Evolutionary conservation across 176 grass and related monocot species (phyloP), one percentile per base, ranked within the genome.

Genomic region (barley (Hordeum vulgare)): DNA sequence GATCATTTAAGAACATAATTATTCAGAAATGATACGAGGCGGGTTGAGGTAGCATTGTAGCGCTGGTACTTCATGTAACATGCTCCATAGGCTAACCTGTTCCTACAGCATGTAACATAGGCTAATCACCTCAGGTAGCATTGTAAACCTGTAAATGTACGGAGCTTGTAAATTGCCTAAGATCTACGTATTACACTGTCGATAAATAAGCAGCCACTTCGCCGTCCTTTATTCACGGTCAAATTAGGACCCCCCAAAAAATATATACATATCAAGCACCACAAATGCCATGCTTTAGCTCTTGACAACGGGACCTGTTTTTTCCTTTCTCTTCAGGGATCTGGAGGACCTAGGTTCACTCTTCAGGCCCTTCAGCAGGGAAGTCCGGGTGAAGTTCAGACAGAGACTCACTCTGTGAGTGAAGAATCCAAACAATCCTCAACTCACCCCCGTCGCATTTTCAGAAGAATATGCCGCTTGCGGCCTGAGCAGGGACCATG

Each of bases 261-360:
- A 31, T 29, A 5, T 7, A 37, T 40, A 41, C 10, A 11, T 42
- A 45, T 17, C 33, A 66, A 36, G 21, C 18, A 34, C 25, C 7
- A 34, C 18, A 33, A 14, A 80, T 66, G 45, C 10, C 61, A 34
- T 66, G 77, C 11, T 28, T 80, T 66, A 51, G 33, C 12, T 74
- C 60, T 66, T 80, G 65, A 74, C 15, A 66, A 45, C 14, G 47
- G 36, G 0, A 37, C 10, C 74, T 84, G 13, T 1, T 79, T 39
- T 44, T 79, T 25, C 36, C 1, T 80, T 6, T 75, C 1, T 80
- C 9, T 75, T 58, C 76, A 89, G 87, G 76, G 42, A 89, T 37
- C 57, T 56, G 56, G 20, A 44, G 39, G 28, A 64, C 17, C 13
- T 0, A 9, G 49, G 10, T 41, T 12, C 66, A 44, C 33, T 14